A percentile compares a stretch with the other conserved stretches of the same genome.
phyloP scores from a whole-genome alignment of 2,329 filamentous ascomycete genomes.

The Acrocalymma vagum region DNA sequence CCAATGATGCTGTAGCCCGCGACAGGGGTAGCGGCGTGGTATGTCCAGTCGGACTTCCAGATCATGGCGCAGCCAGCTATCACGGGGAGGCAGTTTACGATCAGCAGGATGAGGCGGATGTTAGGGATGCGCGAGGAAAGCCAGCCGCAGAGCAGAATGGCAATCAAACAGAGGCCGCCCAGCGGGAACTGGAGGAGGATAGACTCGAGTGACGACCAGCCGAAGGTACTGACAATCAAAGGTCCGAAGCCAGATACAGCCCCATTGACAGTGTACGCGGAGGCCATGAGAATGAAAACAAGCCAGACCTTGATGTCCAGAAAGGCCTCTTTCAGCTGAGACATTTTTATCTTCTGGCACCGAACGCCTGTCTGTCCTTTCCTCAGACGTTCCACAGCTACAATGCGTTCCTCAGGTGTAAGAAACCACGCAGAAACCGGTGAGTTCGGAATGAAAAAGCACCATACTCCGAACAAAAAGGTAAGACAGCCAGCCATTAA shows the following conservation, averaged over 20 bases:
- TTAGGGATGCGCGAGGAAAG: constrained; percentile 68
- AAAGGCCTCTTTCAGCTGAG: constrained; percentile 59
- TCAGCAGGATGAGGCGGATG: constrained; percentile 70
- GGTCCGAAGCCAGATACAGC: constrained; percentile 51
- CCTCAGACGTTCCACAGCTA: constrained; percentile 57
- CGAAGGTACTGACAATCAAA: constrained; percentile 50
- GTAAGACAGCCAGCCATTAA: constrained; percentile 67
- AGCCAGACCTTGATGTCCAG: constrained; percentile 55
- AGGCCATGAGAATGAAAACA: constrained; percentile 49
- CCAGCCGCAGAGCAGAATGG: constrained; percentile 72
- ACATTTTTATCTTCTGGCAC: constrained; percentile 61
- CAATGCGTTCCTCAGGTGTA: constrained; percentile 67
- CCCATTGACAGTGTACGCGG: constrained; percentile 66
- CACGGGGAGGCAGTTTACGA: constrained; percentile 74
- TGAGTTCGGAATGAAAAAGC: constrained; percentile 72
- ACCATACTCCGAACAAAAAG: constrained; percentile 69
- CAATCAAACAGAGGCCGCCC: constrained; percentile 72
- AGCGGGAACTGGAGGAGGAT: constrained; percentile 74
- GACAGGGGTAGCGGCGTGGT: constrained; percentile 71
- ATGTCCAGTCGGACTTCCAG: constrained; percentile 72
- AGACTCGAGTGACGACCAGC: constrained; percentile 49
- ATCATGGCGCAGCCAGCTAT: constrained; percentile 79
- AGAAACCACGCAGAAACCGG: constrained; percentile 76
- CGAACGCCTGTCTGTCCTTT: constrained; percentile 61
- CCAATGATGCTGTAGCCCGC: constrained; percentile 77